A percentile compares a stretch with the other conserved stretches of the same genome.
Evolutionary conservation across 352 stramenopile genomes (phyloP).

Genomic region (Blastocystis sp.): DNA sequence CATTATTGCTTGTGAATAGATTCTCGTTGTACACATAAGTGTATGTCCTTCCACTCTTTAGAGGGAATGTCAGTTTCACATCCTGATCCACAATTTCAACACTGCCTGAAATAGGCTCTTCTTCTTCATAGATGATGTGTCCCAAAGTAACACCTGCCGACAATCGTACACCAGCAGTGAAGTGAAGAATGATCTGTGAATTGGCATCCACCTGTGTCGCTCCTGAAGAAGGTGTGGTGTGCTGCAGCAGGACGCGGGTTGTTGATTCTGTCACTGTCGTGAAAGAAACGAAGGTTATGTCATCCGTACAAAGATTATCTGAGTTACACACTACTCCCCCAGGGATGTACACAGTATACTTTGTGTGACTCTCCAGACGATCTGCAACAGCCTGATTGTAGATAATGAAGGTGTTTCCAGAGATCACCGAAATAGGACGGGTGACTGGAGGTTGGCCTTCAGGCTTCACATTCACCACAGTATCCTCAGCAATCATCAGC

Average conservation of each 20-base stretch:
- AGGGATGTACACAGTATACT: slow-evolving; percentile 23
- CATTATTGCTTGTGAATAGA: background rate
- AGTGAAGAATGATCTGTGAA: background rate
- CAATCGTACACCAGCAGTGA: background rate
- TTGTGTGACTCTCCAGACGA: background rate
- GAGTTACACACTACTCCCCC: slow-evolving; percentile 1
- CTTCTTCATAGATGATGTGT: background rate
- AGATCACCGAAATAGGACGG: background rate
- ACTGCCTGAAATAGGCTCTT: background rate
- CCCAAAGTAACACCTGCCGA: background rate
- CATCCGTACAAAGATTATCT: slow-evolving; percentile 10
- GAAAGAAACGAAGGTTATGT: background rate
- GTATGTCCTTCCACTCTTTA: slow-evolving; percentile 25
- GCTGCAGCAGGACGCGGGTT: background rate
- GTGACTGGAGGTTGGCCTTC: background rate
- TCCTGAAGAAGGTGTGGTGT: background rate
- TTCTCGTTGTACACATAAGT: slow-evolving; percentile 28
- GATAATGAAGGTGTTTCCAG: background rate
- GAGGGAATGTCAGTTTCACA: slow-evolving; percentile 28
- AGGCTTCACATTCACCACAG: background rate
- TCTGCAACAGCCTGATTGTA: background rate
- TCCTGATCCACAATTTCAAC: background rate
- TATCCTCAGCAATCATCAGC: background rate
- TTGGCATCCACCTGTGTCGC: background rate
- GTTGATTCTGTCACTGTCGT: background rate